Conservation (phyloP, 192 early-diverging fungal species). For the Funneliformis mosseae region DNA sequence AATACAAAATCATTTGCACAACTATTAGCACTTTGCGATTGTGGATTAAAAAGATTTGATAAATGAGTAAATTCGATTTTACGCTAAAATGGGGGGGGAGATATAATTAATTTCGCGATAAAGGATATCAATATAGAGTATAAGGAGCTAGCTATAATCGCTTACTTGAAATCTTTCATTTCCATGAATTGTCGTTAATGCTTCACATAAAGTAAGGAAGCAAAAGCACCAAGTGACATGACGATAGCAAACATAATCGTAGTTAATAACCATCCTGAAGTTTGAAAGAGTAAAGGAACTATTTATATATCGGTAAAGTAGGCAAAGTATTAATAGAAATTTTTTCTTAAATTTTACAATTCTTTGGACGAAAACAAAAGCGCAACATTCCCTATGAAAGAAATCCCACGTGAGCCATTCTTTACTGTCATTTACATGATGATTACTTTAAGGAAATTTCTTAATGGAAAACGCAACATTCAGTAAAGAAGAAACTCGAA, state of each 20-base stretch:
- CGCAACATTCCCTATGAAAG: neutral
- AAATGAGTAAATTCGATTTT: neutral
- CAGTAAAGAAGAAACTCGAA: too few species aligned
- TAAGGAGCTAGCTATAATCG: too few species aligned
- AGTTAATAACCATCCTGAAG: neutral
- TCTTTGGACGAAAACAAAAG: neutral
- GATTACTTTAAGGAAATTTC: too few species aligned
- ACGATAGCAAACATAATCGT: neutral
- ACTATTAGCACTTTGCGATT: neutral
- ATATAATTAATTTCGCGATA: too few species aligned
- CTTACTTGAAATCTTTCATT: neutral
- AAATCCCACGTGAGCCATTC: neutral
- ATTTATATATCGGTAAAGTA: neutral
- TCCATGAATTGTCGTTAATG: neutral
- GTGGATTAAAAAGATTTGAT: constrained; percentile 1
- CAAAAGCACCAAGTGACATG: neutral
- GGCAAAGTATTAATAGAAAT: too few species aligned
- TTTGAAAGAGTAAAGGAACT: constrained; percentile 9
- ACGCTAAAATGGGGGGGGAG: neutral
- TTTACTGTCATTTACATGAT: too few species aligned
- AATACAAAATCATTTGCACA: neutral
- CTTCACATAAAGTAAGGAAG: constrained; percentile 8
- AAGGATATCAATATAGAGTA: too few species aligned
- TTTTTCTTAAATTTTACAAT: too few species aligned
- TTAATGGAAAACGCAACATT: too few species aligned